Evolutionary conservation across 2,329 filamentous ascomycete species (phyloP), one percentile per base, ranked within the genome.

Genomic region (Xylaria multiplex): DNA sequence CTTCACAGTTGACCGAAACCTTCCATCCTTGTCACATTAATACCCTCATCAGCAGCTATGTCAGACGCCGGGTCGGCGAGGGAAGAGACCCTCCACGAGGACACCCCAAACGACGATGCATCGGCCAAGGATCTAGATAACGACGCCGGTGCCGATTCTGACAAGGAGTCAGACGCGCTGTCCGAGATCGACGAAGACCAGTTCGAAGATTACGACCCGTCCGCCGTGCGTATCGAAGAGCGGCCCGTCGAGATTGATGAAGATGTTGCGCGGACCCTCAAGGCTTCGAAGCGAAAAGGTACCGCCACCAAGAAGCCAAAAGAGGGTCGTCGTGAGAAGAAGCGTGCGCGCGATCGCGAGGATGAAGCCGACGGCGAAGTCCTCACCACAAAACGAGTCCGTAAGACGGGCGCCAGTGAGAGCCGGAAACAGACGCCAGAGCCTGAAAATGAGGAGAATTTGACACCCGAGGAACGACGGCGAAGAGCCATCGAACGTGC

Each of bases 381-480:
- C 62, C 77, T 82, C 59, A 77, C 80, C 40, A 78, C 83, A 56
- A 85, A 86, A 75, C 80, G 84, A 69, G 81, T 81, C 69, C 82
- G 84, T 62, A 81, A 81, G 69, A 79, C 70, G 8, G 64, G 67
- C 11, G 72, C 69, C 40, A 79, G 76, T 27, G 83, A 65, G 32
- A 69, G 81, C 58, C 81, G 80, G 37, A 82, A 82, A 70, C 84
- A 85, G 70, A 84, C 80, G 1, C 84, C 84, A 2, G 87, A 90
- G 65, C 86, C 88, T 5, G 89, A 92, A 69, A 86, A 92, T 70
- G 93, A 97, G 67, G 92, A 93, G 74, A 85, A 90, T 68, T 80
- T 98, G 72, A 91, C 91, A 22, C 93, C 93, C 0, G 93, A 96
- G 79, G 93, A 97, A 81, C 87, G 92, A 73, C 88, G 94, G 72